Evolutionary conservation across 176 grass and related monocot genomes (phyloP).

Genomic region (Triticum timopheevii): DNA sequence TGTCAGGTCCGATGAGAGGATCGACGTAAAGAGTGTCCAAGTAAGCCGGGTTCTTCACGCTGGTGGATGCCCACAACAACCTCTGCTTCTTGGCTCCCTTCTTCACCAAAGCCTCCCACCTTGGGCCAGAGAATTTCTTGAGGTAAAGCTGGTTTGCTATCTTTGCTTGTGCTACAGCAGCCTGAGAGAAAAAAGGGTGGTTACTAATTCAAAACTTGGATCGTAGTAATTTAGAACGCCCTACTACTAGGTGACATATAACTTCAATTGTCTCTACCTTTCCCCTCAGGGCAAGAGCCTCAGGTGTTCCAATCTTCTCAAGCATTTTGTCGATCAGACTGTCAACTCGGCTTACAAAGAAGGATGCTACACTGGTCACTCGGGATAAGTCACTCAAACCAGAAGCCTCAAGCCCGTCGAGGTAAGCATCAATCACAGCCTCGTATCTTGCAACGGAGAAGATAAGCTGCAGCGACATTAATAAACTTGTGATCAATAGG

Average conservation of each 20-base stretch:
- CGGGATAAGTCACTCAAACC: conserved; percentile 87
- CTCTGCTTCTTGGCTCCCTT: conserved; percentile 99
- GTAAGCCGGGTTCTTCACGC: conserved; percentile 97
- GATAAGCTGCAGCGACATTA: conserved; percentile 71
- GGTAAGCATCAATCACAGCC: conserved; percentile 96
- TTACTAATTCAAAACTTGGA: background rate
- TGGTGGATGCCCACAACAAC: conserved; percentile 92
- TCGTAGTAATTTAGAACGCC: background rate
- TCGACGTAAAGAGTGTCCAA: conserved; percentile 93
- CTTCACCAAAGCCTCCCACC: conserved; percentile 98
- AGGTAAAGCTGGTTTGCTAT: conserved; percentile 92
- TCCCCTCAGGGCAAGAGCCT: conserved; percentile 84
- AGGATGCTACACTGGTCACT: conserved; percentile 94
- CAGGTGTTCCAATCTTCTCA: conserved; percentile 94
- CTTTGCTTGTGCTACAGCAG: conserved; percentile 93
- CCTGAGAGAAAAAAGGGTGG: conserved; percentile 39
- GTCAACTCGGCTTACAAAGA: conserved; percentile 98
- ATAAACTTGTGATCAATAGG: conserved; percentile 15
- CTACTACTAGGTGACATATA: background rate
- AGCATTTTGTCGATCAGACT: conserved; percentile 90
- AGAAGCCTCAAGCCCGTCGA: conserved; percentile 90
- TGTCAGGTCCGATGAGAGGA: conserved; percentile 97
- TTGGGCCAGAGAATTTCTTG: conserved; percentile 97
- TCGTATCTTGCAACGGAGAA: conserved; percentile 96
- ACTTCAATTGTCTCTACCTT: conserved; percentile 53